These are phyloP conservation scores for Brasenia schreberi DNA, from an alignment of 164 flowering plant species.

Conservation along the genomic window DNA sequence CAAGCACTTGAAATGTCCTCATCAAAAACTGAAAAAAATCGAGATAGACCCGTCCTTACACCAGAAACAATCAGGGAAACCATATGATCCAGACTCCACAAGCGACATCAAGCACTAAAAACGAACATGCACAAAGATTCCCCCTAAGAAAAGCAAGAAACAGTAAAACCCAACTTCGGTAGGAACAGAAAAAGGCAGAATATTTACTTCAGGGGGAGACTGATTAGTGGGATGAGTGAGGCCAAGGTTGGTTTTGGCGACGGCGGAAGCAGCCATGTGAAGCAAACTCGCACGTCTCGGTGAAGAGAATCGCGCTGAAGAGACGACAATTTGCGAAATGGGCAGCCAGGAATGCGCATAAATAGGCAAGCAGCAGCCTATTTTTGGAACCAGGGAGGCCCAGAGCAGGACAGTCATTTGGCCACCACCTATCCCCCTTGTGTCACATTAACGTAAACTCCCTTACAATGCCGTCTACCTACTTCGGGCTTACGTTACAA, in stretches of 20 bases:
- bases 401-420: neutral
- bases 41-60: too few relatives aligned
- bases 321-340: neutral
- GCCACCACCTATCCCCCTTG: neutral
- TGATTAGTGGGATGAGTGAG: slow-evolving; percentile 26
- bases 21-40: neutral
- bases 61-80: too few relatives aligned
- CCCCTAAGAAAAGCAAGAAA: neutral
- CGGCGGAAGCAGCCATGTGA: slow-evolving; percentile 19
- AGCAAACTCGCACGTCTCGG: slow-evolving; percentile 1
- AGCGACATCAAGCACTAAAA: neutral
- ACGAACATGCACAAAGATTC: neutral
- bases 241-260: slow-evolving; percentile 28
- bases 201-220: slow-evolving; percentile 23
- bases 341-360: slow-evolving; percentile 13
- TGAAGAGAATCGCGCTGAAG: slow-evolving; percentile 2
- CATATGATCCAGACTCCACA: neutral
- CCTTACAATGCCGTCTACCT: too few relatives aligned
- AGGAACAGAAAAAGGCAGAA: slow-evolving; percentile 2
- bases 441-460: too few relatives aligned
- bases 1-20: slow-evolving; percentile 2
- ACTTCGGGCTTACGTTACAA: too few relatives aligned
- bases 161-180: too few relatives aligned
- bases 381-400: neutral
- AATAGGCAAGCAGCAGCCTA: slow-evolving; percentile 6